Evolutionary conservation across 2,329 filamentous ascomycete species (phyloP).

Genomic region (Lachnellula arida): DNA sequence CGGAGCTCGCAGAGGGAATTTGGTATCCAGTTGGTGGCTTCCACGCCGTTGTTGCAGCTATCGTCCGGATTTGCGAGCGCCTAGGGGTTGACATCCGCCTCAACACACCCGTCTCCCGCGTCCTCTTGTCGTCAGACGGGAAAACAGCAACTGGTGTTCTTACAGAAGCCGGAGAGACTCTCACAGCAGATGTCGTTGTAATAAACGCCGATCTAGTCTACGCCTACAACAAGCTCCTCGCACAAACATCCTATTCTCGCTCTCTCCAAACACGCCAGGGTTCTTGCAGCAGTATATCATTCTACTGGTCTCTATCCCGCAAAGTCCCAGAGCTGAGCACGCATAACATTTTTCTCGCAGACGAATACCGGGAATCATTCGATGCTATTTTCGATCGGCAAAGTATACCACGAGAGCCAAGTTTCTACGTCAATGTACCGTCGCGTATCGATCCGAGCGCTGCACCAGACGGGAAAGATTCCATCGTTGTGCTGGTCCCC

Average conservation of each 20-base stretch:
- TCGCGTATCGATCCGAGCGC: slow-evolving; percentile 63
- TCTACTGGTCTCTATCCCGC: slow-evolving; percentile 66
- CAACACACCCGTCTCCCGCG: slow-evolving; percentile 50
- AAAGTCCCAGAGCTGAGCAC: slow-evolving; percentile 58
- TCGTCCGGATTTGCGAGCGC: slow-evolving; percentile 58
- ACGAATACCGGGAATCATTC: slow-evolving; percentile 68
- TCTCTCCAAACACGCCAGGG: slow-evolving; percentile 46
- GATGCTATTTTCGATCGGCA: slow-evolving; percentile 71
- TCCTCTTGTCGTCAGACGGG: slow-evolving; percentile 50
- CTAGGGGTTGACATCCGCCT: slow-evolving; percentile 60
- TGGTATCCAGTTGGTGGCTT: slow-evolving; percentile 72
- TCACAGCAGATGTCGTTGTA: slow-evolving; percentile 61
- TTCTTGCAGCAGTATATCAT: slow-evolving; percentile 70
- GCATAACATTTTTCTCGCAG: slow-evolving; percentile 75
- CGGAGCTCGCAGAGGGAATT: slow-evolving; percentile 70
- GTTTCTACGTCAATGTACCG: slow-evolving; percentile 75
- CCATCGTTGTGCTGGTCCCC: slow-evolving; percentile 66
- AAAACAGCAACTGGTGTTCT: slow-evolving; percentile 53
- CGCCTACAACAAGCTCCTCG: slow-evolving; percentile 65
- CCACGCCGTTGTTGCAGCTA: slow-evolving; percentile 57
- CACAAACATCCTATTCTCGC: slow-evolving; percentile 30
- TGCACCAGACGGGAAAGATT: slow-evolving; percentile 60
- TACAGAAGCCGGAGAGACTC: slow-evolving; percentile 51
- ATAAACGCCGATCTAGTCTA: slow-evolving; percentile 73
- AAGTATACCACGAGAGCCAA: slow-evolving; percentile 61